Conservation (phyloP, 768 basidiomycete genomes). For the Crucibulum laeve region DNA sequence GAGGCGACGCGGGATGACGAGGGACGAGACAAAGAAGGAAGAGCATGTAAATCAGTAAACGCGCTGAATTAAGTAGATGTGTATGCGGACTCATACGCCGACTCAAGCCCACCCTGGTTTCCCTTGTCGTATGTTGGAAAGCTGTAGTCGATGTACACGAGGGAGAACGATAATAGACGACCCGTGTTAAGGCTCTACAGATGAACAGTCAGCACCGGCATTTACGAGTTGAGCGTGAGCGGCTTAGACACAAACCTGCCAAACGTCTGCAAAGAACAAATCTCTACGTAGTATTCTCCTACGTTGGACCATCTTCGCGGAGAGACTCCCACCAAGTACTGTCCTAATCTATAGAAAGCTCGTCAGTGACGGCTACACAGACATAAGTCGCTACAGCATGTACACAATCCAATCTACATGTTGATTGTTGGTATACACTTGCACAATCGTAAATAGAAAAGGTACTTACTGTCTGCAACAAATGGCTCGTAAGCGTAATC, state of each 20-base stretch:
- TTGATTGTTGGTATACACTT: neutral
- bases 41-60: slow-evolving; percentile 4
- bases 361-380: slow-evolving; percentile 1
- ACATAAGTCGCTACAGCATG: slow-evolving; percentile 18
- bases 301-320: slow-evolving; percentile 57
- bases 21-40: too few species aligned
- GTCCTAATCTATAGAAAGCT: slow-evolving; percentile 49
- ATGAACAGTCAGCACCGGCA: slow-evolving; percentile 3
- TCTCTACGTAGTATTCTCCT: slow-evolving; percentile 76
- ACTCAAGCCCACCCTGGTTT: slow-evolving; percentile 22
- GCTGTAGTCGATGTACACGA: slow-evolving; percentile 64
- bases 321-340: slow-evolving; percentile 61
- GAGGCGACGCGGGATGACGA: neutral
- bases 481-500: slow-evolving; percentile 58
- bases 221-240: neutral
- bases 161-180: slow-evolving; percentile 63
- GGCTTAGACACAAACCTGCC: slow-evolving; percentile 44
- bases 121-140: slow-evolving; percentile 41
- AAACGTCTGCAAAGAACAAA: slow-evolving; percentile 66
- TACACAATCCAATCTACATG: slow-evolving; percentile 62
- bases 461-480: slow-evolving; percentile 57
- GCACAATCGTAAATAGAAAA: slow-evolving; percentile 1
- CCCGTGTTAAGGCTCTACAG: slow-evolving; percentile 63
- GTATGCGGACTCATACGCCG: slow-evolving; percentile 23
- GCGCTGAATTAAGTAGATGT: neutral